Percentiles rank a stretch among this genome's conserved stretches.
phyloP scores from a whole-genome alignment of 1,284 basidiomycete species.

The Phaffia rhodozyma region DNA sequence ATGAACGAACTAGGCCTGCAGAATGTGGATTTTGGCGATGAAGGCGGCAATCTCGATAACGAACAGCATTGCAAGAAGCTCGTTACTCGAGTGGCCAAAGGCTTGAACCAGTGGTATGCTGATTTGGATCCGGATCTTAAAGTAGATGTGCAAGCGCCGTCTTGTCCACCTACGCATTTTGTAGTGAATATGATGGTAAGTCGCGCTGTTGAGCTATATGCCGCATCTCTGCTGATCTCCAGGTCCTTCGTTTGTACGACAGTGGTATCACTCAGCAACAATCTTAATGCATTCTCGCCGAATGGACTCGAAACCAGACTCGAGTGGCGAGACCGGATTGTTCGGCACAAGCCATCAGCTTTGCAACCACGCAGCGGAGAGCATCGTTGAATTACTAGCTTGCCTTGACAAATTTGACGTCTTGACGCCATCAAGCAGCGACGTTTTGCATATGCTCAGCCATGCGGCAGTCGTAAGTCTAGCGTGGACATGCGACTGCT shows the following conservation, averaged over 20 bases:
- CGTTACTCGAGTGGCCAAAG: conserved; percentile 12
- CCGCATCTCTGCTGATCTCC: background rate
- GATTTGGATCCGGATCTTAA: conserved; percentile 23
- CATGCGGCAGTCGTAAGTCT: conserved; percentile 29
- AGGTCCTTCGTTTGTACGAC: background rate
- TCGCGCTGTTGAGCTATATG: background rate
- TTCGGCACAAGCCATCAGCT: conserved; percentile 21
- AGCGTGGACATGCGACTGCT: too few relatives aligned
- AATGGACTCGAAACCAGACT: conserved; percentile 21
- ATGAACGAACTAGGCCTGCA: background rate
- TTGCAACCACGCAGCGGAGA: conserved; percentile 29
- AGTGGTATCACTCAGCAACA: conserved; percentile 30
- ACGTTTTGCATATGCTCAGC: conserved; percentile 31
- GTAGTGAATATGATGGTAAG: conserved; percentile 29
- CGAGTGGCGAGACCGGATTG: background rate
- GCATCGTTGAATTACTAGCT: conserved; percentile 27
- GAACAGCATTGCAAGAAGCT: conserved; percentile 6
- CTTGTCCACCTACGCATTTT: conserved; percentile 29
- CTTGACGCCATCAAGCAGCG: conserved; percentile 28
- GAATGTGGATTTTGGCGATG: background rate
- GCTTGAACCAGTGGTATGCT: conserved; percentile 21
- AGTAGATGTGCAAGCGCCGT: conserved; percentile 17
- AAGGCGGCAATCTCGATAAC: conserved; percentile 7
- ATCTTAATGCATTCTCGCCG: conserved; percentile 31
- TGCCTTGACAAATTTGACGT: conserved; percentile 28